Evolutionary conservation across 805 yeast species (phyloP), one percentile per base, ranked within the genome.

Genomic region (Suhomyces xylopsoci): DNA sequence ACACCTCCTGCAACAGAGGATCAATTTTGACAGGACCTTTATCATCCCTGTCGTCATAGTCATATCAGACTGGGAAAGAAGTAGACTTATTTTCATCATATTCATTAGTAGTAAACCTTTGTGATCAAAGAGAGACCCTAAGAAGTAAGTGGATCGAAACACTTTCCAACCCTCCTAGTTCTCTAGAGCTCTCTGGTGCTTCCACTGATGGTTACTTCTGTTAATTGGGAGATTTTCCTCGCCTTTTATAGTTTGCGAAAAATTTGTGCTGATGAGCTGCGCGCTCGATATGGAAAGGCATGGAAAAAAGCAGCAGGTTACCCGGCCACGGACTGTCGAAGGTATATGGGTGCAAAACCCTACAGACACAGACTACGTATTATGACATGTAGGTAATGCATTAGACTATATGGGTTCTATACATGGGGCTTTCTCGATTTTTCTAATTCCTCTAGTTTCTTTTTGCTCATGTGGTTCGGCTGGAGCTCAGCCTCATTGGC

Each of bases 1-100:
- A 65, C 67, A 69, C 67, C 69, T 62, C 69, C 65, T 68, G 71
- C 68, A 67, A 67, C 65, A 63, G 73, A 67, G 68, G 71, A 61
- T 68, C 64, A 66, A 62, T 62, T 59, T 65, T 61, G 62, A 58
- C 55, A 63, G 67, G 68, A 73, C 82, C 65, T 64, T 76, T 80
- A 66, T 80, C 82, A 78, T 81, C 90, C 91, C 80, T 83, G 84
- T 87, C 92, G 90, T 87, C 94, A 87, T 85, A 85, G 92, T 87
- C 94, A 92, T 82, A 75, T 83, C 89, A 80, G 89, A 85, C 89
- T 82, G 88, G 91, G 92, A 87, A 87, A 87, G 92, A 87, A 87
- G 91, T 74, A 77, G 70, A 82, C 88, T 80, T 69, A 72, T 58
- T 63, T 63, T 75, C 79, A 73, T 74, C 80, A 74, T 64, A 58